These are phyloP conservation scores for Boletus eberwhitei DNA, from an alignment of 768 basidiomycete species.

Conservation along the genomic window DNA sequence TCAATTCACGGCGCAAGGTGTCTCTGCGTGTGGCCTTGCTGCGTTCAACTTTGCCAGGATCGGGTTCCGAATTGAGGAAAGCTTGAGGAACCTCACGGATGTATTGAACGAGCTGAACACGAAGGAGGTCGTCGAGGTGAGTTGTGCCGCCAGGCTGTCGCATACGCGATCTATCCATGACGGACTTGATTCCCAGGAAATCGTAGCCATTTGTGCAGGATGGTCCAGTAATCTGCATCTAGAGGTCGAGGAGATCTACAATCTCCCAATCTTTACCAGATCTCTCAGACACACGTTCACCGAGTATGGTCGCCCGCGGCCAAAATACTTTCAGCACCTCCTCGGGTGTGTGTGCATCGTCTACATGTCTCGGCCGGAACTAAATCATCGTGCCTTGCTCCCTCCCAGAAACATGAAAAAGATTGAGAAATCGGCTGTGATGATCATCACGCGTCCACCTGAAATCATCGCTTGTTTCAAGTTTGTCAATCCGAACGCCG, in stretches of 20 bases:
- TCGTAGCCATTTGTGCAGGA: slow-evolving; percentile 50
- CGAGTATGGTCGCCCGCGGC: slow-evolving; percentile 37
- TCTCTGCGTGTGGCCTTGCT: slow-evolving; percentile 64
- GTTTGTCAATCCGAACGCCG: slow-evolving; percentile 12
- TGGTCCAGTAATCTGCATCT: slow-evolving; percentile 55
- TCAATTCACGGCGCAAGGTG: slow-evolving; percentile 47
- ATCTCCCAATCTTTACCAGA: slow-evolving; percentile 46
- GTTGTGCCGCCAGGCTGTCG: neutral
- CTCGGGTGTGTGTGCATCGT: slow-evolving; percentile 21
- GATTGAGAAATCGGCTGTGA: slow-evolving; percentile 31
- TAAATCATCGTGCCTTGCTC: neutral
- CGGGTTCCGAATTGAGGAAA: slow-evolving; percentile 34
- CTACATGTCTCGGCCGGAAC: neutral
- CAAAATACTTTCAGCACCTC: slow-evolving; percentile 35
- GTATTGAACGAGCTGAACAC: slow-evolving; percentile 22
- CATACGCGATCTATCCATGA: neutral
- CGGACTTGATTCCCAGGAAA: slow-evolving; percentile 40
- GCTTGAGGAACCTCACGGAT: slow-evolving; percentile 3
- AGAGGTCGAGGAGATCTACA: slow-evolving; percentile 53
- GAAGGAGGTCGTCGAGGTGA: slow-evolving; percentile 26
- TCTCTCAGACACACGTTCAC: slow-evolving; percentile 35
- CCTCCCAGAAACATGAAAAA: slow-evolving; percentile 24
- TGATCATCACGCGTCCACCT: slow-evolving; percentile 65
- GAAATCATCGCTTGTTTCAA: slow-evolving; percentile 60
- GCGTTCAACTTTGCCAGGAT: slow-evolving; percentile 61